Evolutionary conservation across 352 stramenopile species (phyloP).

Genomic region (Globisporangium cederbergense): DNA sequence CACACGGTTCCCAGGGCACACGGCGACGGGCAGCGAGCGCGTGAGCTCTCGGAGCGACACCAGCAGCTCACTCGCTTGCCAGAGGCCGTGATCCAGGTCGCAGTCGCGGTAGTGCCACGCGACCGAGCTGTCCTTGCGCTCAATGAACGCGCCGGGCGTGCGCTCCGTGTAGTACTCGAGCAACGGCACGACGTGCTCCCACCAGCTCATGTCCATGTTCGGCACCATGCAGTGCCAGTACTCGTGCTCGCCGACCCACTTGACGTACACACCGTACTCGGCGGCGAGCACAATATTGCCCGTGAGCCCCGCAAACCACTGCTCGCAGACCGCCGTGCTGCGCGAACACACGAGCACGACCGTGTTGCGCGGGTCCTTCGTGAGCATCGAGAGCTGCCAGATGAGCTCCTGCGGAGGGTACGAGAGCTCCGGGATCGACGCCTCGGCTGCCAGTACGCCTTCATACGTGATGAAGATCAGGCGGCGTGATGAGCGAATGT

Average conservation of each 20-base stretch:
- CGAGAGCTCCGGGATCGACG: slow-evolving; percentile 84
- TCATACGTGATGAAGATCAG: slow-evolving; percentile 90
- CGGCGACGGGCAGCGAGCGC: slow-evolving; percentile 61
- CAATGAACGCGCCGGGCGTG: slow-evolving; percentile 80
- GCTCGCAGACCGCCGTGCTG: slow-evolving; percentile 68
- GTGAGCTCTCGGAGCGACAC: slow-evolving; percentile 77
- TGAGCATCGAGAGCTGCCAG: slow-evolving; percentile 83
- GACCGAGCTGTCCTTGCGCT: slow-evolving; percentile 81
- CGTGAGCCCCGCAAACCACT: slow-evolving; percentile 69
- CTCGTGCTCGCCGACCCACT: slow-evolving; percentile 60
- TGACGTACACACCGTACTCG: slow-evolving; percentile 81
- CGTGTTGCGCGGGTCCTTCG: slow-evolving; percentile 66
- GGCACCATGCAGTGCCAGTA: slow-evolving; percentile 77
- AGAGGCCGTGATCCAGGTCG: slow-evolving; percentile 82
- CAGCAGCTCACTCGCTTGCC: slow-evolving; percentile 89
- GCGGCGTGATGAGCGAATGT: slow-evolving; percentile 58
- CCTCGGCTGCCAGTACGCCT: slow-evolving; percentile 77
- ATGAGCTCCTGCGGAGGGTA: slow-evolving; percentile 81
- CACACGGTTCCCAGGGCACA: slow-evolving; percentile 73
- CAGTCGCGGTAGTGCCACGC: slow-evolving; percentile 90
- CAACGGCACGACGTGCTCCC: slow-evolving; percentile 71
- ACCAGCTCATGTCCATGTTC: slow-evolving; percentile 79
- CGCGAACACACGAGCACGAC: slow-evolving; percentile 73
- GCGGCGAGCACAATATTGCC: slow-evolving; percentile 68
- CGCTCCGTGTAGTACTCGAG: slow-evolving; percentile 84